These are phyloP conservation scores for Trichosanthes truncata DNA, from an alignment of 306 rosid genomes.

Conservation along the genomic window DNA sequence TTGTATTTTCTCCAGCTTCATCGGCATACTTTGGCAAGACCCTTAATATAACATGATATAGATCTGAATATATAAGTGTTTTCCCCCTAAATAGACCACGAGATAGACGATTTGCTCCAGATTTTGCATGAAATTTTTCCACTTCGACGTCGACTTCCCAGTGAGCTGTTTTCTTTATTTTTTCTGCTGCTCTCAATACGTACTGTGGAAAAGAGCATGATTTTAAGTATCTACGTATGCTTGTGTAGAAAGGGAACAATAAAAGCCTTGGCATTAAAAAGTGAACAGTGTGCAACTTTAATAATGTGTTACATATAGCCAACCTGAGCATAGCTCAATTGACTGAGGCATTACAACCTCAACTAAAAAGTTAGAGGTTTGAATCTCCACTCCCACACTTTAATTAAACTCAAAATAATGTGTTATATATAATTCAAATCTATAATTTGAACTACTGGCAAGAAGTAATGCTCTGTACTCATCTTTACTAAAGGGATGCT, in stretches of 20 bases:
- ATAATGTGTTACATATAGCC: neutral
- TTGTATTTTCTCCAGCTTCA: conserved; percentile 59
- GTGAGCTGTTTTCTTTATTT: conserved; percentile 66
- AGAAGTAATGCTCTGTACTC: neutral
- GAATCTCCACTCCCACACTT: neutral
- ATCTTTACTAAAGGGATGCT: neutral
- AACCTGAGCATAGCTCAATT: too few relatives aligned
- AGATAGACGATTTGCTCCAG: conserved; percentile 54
- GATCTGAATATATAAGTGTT: conserved; percentile 79
- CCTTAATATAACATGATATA: conserved; percentile 56
- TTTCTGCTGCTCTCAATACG: conserved; percentile 57
- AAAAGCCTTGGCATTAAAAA: neutral
- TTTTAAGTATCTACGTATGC: neutral
- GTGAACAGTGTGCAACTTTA: neutral
- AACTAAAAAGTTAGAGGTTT: neutral
- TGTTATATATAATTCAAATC: neutral
- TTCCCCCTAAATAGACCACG: conserved; percentile 70
- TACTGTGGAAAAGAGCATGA: conserved; percentile 33
- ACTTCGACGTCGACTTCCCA: conserved; percentile 98
- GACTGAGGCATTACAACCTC: neutral
- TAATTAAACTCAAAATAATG: neutral
- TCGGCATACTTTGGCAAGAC: conserved; percentile 67
- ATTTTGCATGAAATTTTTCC: conserved; percentile 56
- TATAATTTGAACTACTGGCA: neutral
- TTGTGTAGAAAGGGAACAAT: neutral